Conservation (phyloP, 768 basidiomycete species). For the Pulveroboletus sp. region DNA sequence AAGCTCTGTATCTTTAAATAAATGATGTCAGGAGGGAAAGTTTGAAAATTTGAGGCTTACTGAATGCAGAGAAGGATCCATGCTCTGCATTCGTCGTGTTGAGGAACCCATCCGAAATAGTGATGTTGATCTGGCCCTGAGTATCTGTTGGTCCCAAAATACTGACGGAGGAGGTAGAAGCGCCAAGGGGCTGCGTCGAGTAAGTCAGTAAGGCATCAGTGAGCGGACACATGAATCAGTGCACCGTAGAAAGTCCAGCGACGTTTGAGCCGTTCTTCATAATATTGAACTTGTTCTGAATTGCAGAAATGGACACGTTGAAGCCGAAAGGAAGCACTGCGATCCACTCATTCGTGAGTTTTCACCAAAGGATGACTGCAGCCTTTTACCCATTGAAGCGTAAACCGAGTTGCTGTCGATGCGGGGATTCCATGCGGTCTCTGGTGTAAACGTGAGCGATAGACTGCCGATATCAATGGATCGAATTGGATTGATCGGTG, state of each 20-base stretch:
- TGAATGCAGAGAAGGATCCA: constrained; percentile 52
- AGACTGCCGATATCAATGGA: constrained; percentile 60
- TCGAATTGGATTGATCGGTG: constrained; percentile 57
- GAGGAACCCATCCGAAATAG: constrained; percentile 50
- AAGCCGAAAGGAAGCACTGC: constrained; percentile 72
- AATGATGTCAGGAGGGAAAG: background rate
- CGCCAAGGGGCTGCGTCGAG: constrained; percentile 48
- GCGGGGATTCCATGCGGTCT: constrained; percentile 53
- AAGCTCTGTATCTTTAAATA: constrained; percentile 47
- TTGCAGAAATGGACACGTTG: constrained; percentile 49
- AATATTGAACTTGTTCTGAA: constrained; percentile 63
- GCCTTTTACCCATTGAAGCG: constrained; percentile 48
- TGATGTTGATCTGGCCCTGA: constrained; percentile 59
- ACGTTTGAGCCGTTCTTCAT: constrained; percentile 47
- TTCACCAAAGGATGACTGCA: background rate
- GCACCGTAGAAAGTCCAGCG: constrained; percentile 57
- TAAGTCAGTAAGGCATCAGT: background rate
- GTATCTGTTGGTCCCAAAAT: constrained; percentile 53
- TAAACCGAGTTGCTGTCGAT: constrained; percentile 54
- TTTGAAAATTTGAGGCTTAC: constrained; percentile 32
- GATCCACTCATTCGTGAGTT: constrained; percentile 2
- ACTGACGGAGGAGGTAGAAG: constrained; percentile 55
- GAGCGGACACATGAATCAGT: background rate
- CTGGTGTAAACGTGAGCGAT: constrained; percentile 49
- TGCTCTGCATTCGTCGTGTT: constrained; percentile 45